These are phyloP conservation scores for Camellia sinensis DNA, from an alignment of 148 eudicot species.

Conservation along the genomic window DNA sequence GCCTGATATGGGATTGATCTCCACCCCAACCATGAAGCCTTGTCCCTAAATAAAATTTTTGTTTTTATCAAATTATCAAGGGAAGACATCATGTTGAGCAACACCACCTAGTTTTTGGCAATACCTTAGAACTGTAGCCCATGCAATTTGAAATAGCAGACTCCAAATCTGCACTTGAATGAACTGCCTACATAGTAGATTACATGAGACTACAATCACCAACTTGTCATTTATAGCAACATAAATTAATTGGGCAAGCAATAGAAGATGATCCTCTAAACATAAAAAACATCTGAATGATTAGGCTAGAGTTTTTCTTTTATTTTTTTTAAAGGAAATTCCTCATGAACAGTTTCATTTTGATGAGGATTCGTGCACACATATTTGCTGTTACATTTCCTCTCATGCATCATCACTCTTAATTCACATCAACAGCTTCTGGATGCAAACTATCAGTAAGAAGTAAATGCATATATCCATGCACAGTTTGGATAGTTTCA, in stretches of 20 bases:
- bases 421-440: not conserved
- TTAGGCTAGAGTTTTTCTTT: not conserved
- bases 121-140: slow-evolving; percentile 88
- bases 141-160: slow-evolving; percentile 83
- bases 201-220: not conserved
- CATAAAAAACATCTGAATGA: not conserved
- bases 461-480: not conserved
- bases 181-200: slow-evolving; percentile 72
- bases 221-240: not conserved
- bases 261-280: not conserved
- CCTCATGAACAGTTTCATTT: not conserved
- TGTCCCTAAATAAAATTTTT: slow-evolving; percentile 59
- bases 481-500: not conserved
- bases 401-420: not conserved
- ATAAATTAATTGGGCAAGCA: not conserved
- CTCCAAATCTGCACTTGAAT: slow-evolving; percentile 99
- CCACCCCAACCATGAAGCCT: slow-evolving; percentile 99
- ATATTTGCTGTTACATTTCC: not conserved
- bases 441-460: slow-evolving; percentile 1
- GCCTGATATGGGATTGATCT: slow-evolving; percentile 84
- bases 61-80: slow-evolving; percentile 15
- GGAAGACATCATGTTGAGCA: slow-evolving; percentile 15
- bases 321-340: not conserved
- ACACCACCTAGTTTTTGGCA: slow-evolving; percentile 11
- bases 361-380: not conserved